A percentile compares a stretch with the other conserved stretches of the same genome.
phyloP scores from a whole-genome alignment of 352 stramenopile species.

The Globisporangium spinosum region DNA sequence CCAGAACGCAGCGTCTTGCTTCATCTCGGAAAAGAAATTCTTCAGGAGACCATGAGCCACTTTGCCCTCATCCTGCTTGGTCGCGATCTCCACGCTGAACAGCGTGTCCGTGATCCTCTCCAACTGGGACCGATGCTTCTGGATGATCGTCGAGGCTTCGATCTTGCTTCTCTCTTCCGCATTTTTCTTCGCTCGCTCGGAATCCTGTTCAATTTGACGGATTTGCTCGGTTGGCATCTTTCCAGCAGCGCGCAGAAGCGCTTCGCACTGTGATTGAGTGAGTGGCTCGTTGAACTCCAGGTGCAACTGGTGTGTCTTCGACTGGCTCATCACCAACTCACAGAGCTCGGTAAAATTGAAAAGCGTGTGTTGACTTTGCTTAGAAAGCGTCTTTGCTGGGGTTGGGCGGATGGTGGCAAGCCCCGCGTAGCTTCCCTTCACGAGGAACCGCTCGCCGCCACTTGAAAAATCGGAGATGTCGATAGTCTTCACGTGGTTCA shows the following conservation, averaged over 20 bases:
- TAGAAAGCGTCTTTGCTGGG: conserved; percentile 26
- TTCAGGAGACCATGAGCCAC: neutral
- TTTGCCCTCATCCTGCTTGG: neutral
- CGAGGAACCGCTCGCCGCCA: conserved; percentile 21
- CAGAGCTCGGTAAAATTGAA: neutral
- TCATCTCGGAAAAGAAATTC: conserved; percentile 15
- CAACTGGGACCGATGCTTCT: conserved; percentile 19
- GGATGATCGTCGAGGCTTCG: neutral
- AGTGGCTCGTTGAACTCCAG: neutral
- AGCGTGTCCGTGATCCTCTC: conserved; percentile 19
- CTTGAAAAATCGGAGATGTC: neutral
- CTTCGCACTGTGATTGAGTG: neutral
- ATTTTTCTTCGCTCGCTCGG: neutral
- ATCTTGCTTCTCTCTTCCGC: neutral
- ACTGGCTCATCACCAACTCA: neutral
- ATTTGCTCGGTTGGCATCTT: neutral
- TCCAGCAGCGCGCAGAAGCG: neutral
- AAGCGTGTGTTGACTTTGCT: neutral
- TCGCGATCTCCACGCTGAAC: conserved; percentile 30
- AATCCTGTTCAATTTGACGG: neutral
- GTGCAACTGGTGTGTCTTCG: neutral
- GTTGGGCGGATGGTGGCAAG: conserved; percentile 23
- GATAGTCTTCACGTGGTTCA: conserved; percentile 8
- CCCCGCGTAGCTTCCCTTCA: conserved; percentile 36
- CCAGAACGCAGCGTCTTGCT: conserved; percentile 6